Base-by-base conservation (phyloP, 1,139 yeast species). In the Saccharomycopsis hybrid region DNA sequence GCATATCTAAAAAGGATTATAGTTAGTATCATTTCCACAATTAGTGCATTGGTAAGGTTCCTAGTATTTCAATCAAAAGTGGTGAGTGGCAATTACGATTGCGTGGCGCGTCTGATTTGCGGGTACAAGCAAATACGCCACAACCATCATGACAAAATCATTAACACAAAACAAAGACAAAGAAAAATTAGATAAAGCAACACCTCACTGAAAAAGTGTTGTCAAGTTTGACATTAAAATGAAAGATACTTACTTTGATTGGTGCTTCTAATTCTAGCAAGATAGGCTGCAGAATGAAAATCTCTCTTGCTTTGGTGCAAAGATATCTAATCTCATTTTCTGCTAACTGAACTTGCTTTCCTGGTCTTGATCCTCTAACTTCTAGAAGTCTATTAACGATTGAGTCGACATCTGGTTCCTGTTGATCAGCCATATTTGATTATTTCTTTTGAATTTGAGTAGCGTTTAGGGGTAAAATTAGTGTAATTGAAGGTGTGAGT, bases 281-380 rank as follows among this genome's bases (percentile, higher is more conserved):
- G 59, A 92, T 92, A 49, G 98, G 98, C 70, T 92, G 98, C 68
- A 88, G 96, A 66, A 92, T 92, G 69, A 92, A 90, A 62, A 92
- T 92, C 67, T 94, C 97, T 70, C 98, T 81, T 36, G 98, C 97
- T 70, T 89, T 90, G 57, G 97, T 90, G 73, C 98, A 92, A 57
- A 92, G 82, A 70, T 80, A 92, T 62, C 96, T 84, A 67, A 92
- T 92, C 71, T 92, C 98, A 66, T 81, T 88, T 69, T 92, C 98
- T 60, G 85, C 86, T 56, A 92, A 77, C 56, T 89, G 88, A 47
- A 92, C 98, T 67, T 89, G 97, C 68, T 88, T 90, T 45, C 98
- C 98, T 28, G 98, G 98, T 68, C 97, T 83, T 56, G 96, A 87
- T 57, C 98, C 98, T 70, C 98, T 82, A 50, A 92, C 98, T 69